Evolutionary conservation across 2,329 filamentous ascomycete genomes (phyloP), one percentile per base, ranked within the genome.

Genomic region (Penicillium sp.): DNA sequence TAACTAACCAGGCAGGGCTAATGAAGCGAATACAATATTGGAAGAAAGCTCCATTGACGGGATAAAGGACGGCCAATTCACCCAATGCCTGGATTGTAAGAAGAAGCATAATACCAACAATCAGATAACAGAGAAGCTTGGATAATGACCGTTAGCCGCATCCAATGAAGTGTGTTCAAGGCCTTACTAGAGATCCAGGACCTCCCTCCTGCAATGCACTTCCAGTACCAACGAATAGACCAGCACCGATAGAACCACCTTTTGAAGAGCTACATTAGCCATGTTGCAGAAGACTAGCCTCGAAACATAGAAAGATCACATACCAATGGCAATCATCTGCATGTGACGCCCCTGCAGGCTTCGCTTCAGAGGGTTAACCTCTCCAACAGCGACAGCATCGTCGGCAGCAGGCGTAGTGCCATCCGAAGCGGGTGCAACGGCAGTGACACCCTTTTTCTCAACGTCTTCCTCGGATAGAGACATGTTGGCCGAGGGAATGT

Each of bases 41-140:
- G 62, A 77, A 81, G 66, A 84, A 82, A 51, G 78, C 79, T 37
- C 81, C 81, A 49, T 80, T 80, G 48, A 83, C 74, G 0, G 80
- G 81, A 47, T 78, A 82, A 50, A 82, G 75, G 40, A 82, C 77
- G 39, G 79, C 77, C 47, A 84, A 52, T 67, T 84, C 81, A 37
- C 77, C 80, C 40, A 84, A 69, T 22, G 80, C 78, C 55, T 80
- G 77, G 57, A 80, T 74, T 8, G 77, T 80, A 56, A 79, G 75
- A 36, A 82, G 68, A 55, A 83, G 68, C 75, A 82, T 80, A 56
- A 57, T 47, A 48, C 79, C 79, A 57, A 82, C 72, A 50, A 82
- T 75, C 6, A 73, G 56, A 60, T 81, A 82, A 48, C 62, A 61
- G 40, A 71, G 46, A 11, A 71, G 47, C 47, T 51, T 31, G 27